A percentile compares a stretch with the other conserved stretches of the same genome.
Conservation (phyloP, 2,329 filamentous ascomycete species). For the Ploettnerulaceae sp. region DNA sequence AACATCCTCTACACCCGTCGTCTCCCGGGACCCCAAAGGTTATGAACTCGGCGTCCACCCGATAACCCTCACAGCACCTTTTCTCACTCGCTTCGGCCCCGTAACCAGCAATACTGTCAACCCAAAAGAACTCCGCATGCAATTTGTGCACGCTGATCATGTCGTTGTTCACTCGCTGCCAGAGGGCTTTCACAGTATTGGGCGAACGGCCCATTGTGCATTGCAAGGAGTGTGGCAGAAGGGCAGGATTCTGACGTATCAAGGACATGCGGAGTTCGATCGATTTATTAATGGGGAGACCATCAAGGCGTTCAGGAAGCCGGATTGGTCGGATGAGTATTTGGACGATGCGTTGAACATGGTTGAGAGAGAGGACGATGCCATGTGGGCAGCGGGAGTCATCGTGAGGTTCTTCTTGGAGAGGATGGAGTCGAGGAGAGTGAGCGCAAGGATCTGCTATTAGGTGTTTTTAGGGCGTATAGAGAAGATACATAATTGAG, state of each 20-base stretch:
- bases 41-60: slow-evolving; percentile 34
- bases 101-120: slow-evolving; percentile 8
- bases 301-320: slow-evolving; percentile 34
- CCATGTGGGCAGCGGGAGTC: slow-evolving; percentile 31
- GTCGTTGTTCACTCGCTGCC: slow-evolving; percentile 19
- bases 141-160: slow-evolving; percentile 38
- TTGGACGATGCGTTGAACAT: slow-evolving; percentile 24
- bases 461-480: not conserved
- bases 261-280: slow-evolving; percentile 43
- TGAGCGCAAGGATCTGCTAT: not conserved
- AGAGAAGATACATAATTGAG: too few species aligned
- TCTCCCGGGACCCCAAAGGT: slow-evolving; percentile 25
- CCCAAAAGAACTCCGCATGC: slow-evolving; percentile 28
- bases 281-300: slow-evolving; percentile 38
- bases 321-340: slow-evolving; percentile 24
- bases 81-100: slow-evolving; percentile 20
- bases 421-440: slow-evolving; percentile 1
- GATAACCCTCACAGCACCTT: slow-evolving; percentile 25
- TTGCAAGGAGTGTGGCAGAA: slow-evolving; percentile 39
- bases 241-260: slow-evolving; percentile 38
- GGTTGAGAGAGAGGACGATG: slow-evolving; percentile 30
- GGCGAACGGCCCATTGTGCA: slow-evolving; percentile 31
- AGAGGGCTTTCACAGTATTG: slow-evolving; percentile 25
- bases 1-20: slow-evolving; percentile 8
- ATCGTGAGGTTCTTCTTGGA: slow-evolving; percentile 34